phyloP scores from a whole-genome alignment of 2,329 filamentous ascomycete species.

The Diaporthe sp. region DNA sequence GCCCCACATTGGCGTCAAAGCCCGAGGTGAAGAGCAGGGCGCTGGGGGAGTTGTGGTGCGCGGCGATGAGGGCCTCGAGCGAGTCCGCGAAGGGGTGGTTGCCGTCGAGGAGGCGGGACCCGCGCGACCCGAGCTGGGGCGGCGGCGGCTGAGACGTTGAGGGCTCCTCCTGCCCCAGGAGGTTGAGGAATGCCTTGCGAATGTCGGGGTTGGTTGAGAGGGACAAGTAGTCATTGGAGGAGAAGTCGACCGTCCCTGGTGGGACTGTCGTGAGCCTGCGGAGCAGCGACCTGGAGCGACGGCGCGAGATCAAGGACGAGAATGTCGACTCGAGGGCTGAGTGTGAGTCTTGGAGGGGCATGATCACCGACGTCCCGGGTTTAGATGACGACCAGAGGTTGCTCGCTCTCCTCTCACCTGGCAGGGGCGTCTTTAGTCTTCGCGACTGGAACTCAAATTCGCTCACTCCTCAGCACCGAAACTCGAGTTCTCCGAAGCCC shows the following conservation, averaged over 20 bases:
- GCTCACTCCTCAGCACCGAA: not conserved
- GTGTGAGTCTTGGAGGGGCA: not conserved
- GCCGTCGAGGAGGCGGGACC: constrained; percentile 64
- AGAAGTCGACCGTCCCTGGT: constrained; percentile 67
- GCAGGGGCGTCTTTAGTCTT: not conserved
- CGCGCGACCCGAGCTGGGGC: constrained; percentile 57
- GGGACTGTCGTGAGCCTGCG: constrained; percentile 9
- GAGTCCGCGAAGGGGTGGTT: constrained; percentile 56
- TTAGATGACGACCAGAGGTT: not conserved
- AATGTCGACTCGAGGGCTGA: constrained; percentile 6
- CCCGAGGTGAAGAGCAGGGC: constrained; percentile 68
- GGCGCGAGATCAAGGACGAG: constrained; percentile 15
- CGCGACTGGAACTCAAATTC: not conserved
- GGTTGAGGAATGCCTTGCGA: constrained; percentile 72
- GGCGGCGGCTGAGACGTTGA: not conserved
- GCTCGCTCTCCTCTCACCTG: not conserved
- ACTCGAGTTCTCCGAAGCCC: not conserved
- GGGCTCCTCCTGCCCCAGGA: constrained; percentile 41
- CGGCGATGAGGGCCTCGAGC: constrained; percentile 58
- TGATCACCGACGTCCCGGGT: not conserved
- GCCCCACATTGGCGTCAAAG: constrained; percentile 73
- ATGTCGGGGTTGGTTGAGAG: constrained; percentile 64
- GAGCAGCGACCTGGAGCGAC: constrained; percentile 10
- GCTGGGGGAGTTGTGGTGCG: constrained; percentile 57
- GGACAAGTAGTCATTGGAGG: constrained; percentile 84